phyloP scores from a whole-genome alignment of 2,329 filamentous ascomycete genomes.

The Clonostachys chloroleuca region DNA sequence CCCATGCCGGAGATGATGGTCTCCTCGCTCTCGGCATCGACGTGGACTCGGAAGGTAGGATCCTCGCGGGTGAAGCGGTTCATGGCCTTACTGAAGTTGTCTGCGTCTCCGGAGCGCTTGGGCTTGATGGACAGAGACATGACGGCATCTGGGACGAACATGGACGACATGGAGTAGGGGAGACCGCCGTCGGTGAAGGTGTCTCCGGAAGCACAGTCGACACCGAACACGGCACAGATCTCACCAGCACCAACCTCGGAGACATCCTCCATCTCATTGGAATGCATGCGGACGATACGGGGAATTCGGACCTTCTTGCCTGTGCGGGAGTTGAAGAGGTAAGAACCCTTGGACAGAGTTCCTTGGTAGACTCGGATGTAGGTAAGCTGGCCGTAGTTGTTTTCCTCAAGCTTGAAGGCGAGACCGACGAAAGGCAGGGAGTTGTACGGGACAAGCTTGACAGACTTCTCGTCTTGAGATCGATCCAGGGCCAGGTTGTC shows the following conservation, averaged over 20 bases:
- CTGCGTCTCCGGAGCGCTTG: conserved; percentile 85
- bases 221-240: conserved; percentile 96
- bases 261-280: conserved; percentile 98
- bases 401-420: conserved; percentile 98
- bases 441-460: conserved; percentile 90
- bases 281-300: conserved; percentile 98
- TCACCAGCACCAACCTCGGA: conserved; percentile 89
- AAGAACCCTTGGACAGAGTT: conserved; percentile 78
- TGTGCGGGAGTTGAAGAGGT: conserved; percentile 88
- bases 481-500: conserved; percentile 86
- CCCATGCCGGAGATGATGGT: conserved; percentile 99
- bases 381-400: conserved; percentile 95
- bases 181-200: conserved; percentile 94
- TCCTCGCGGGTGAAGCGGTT: conserved; percentile 98
- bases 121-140: conserved; percentile 97
- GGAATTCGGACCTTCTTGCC: conserved; percentile 97
- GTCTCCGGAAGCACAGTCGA: conserved; percentile 96
- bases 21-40: conserved; percentile 88
- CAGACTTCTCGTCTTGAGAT: conserved; percentile 70
- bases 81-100: conserved; percentile 98
- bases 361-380: conserved; percentile 99
- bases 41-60: conserved; percentile 92
- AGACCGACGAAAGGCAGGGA: conserved; percentile 90
- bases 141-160: conserved; percentile 97
- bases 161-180: conserved; percentile 94